phyloP scores from a whole-genome alignment of 2,329 filamentous ascomycete species.

The Pseudogymnoascus sp. region DNA sequence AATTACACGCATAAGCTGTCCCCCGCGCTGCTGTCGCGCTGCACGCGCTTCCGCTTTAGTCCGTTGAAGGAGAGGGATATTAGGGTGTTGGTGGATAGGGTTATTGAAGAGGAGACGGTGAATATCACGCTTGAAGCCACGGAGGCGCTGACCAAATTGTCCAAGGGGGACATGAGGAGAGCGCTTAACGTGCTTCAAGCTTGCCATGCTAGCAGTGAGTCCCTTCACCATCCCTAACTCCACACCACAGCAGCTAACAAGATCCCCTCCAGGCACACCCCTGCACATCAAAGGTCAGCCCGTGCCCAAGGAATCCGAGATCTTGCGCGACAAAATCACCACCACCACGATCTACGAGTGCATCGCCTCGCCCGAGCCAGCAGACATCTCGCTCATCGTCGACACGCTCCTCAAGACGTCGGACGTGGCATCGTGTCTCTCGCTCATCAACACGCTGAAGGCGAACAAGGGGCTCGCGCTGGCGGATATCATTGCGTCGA shows the following conservation, averaged over 20 bases:
- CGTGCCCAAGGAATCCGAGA: constrained; percentile 52
- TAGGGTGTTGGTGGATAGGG: constrained; percentile 73
- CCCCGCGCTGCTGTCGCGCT: constrained; percentile 82
- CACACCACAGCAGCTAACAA: background rate
- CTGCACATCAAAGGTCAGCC: constrained; percentile 52
- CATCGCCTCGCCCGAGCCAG: constrained; percentile 87
- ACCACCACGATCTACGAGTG: constrained; percentile 93
- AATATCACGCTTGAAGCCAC: constrained; percentile 74
- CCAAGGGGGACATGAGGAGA: constrained; percentile 92
- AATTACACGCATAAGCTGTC: constrained; percentile 99
- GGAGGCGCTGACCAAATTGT: constrained; percentile 75
- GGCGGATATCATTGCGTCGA: constrained; percentile 82
- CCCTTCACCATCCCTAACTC: background rate
- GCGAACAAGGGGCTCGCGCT: constrained; percentile 75
- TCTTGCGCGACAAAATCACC: constrained; percentile 77
- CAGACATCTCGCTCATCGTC: constrained; percentile 77
- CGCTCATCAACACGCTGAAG: constrained; percentile 83
- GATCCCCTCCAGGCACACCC: constrained; percentile 49
- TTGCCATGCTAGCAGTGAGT: constrained; percentile 82
- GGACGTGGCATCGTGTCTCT: constrained; percentile 83
- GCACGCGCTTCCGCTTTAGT: constrained; percentile 90
- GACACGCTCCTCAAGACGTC: constrained; percentile 73
- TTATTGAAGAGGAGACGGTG: constrained; percentile 79
- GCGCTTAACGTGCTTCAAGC: constrained; percentile 94
- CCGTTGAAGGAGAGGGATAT: constrained; percentile 88